phyloP scores from a whole-genome alignment of 169 alveolate species.

The Blepharisma undulans region DNA sequence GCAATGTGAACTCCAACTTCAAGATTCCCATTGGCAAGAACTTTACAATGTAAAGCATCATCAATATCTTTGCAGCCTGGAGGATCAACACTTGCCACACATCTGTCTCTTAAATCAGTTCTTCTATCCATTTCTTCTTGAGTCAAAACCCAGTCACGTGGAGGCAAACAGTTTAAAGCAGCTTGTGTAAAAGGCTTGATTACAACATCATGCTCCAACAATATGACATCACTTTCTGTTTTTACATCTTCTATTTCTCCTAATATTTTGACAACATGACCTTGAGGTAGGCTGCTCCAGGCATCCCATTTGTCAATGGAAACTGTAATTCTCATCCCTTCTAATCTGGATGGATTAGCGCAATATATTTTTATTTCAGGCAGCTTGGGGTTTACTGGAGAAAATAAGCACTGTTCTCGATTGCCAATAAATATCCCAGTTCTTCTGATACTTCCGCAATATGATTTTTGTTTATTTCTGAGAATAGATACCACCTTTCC shows the following conservation, averaged over 20 bases:
- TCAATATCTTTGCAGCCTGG: conserved; percentile 99
- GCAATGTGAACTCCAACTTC: conserved; percentile 99
- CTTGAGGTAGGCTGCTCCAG: conserved; percentile 87
- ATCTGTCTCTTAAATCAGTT: conserved; percentile 71
- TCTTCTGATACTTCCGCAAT: conserved; percentile 90
- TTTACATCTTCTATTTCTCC: conserved; percentile 90
- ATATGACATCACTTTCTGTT: conserved; percentile 86
- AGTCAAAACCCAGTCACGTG: conserved; percentile 88
- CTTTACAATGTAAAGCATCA: conserved; percentile 94
- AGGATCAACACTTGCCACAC: conserved; percentile 97
- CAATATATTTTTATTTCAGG: conserved; percentile 88
- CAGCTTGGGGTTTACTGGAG: conserved; percentile 90
- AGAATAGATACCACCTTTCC: conserved; percentile 93
- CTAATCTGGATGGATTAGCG: conserved; percentile 75
- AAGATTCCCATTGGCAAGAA: conserved; percentile 73
- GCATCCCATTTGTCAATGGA: conserved; percentile 89
- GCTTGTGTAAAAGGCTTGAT: conserved; percentile 57
- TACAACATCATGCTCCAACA: conserved; percentile 84
- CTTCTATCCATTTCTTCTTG: conserved; percentile 79
- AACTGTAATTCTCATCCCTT: conserved; percentile 90
- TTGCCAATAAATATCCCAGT: conserved; percentile 49
- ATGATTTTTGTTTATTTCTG: conserved; percentile 88
- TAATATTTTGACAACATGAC: conserved; percentile 91
- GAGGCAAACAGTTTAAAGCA: conserved; percentile 79
- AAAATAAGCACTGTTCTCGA: conserved; percentile 83